A percentile compares a stretch with the other conserved stretches of the same genome.
Evolutionary conservation across 805 yeast species (phyloP).

Genomic region (Ascoidea tarda): DNA sequence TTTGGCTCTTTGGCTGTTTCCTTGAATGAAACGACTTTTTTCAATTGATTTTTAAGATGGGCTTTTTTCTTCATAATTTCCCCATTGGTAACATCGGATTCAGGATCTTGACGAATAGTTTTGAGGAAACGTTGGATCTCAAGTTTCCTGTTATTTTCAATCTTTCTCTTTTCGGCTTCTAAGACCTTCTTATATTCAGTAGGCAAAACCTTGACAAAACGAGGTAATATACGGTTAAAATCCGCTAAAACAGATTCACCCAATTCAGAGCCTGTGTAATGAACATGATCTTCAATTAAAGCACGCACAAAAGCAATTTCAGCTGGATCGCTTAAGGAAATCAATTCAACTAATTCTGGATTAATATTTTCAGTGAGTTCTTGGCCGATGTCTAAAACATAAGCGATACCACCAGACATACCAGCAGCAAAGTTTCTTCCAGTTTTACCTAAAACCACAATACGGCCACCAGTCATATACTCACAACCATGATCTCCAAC

Average conservation of each 20-base stretch:
- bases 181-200: constrained; percentile 81
- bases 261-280: constrained; percentile 84
- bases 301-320: constrained; percentile 93
- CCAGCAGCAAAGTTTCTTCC: constrained; percentile 91
- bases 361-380: constrained; percentile 77
- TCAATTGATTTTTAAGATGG: constrained; percentile 20
- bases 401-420: constrained; percentile 99
- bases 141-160: constrained; percentile 38
- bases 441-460: constrained; percentile 80
- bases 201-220: constrained; percentile 90
- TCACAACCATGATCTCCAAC: constrained; percentile 99
- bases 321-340: constrained; percentile 65
- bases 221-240: constrained; percentile 77
- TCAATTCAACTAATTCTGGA: constrained; percentile 67
- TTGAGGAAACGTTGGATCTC: constrained; percentile 54
- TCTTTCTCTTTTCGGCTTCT: constrained; percentile 58
- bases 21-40: constrained; percentile 15
- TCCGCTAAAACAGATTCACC: constrained; percentile 74
- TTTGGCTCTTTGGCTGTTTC: constrained; percentile 53
- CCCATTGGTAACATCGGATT: constrained; percentile 79
- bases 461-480: constrained; percentile 99
- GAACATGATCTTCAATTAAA: constrained; percentile 87
- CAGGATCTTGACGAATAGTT: constrained; percentile 58
- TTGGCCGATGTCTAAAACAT: constrained; percentile 85
- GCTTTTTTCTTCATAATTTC: constrained; percentile 53